phyloP scores from a whole-genome alignment of 73 alveolate species.

The Paramecium sexaurelia region DNA sequence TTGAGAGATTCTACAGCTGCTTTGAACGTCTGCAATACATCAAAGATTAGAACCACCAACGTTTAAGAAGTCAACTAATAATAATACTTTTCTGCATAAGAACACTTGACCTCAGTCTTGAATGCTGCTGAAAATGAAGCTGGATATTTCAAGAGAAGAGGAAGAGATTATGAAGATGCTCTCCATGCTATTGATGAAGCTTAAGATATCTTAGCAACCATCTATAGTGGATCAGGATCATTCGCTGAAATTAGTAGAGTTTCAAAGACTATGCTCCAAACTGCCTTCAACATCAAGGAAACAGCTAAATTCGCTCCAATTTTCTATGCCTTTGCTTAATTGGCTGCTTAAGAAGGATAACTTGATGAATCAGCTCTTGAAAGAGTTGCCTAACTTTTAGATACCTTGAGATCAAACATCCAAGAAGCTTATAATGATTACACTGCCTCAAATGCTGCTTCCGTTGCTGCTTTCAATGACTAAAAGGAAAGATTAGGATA shows the following conservation, averaged over 20 bases:
- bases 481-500: background rate
- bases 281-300: conserved; percentile 37
- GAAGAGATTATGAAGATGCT: conserved; percentile 55
- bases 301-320: conserved; percentile 28
- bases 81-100: conserved; percentile 9
- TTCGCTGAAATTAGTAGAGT: conserved; percentile 43
- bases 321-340: conserved; percentile 38
- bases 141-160: conserved; percentile 44
- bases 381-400: conserved; percentile 50
- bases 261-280: conserved; percentile 51
- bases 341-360: conserved; percentile 56
- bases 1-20: conserved; percentile 56
- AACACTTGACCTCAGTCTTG: background rate
- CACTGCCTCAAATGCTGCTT: conserved; percentile 1
- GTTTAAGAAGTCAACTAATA: conserved; percentile 24
- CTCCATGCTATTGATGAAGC: conserved; percentile 62
- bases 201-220: conserved; percentile 15
- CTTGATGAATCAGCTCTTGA: conserved; percentile 48
- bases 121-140: conserved; percentile 1
- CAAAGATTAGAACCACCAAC: conserved; percentile 48
- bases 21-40: background rate
- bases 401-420: conserved; percentile 39
- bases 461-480: conserved; percentile 57
- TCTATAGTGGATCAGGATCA: conserved; percentile 41
- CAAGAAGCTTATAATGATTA: conserved; percentile 28